Evolutionary conservation across 805 yeast species (phyloP).

Genomic region (Starmerella sp.): DNA sequence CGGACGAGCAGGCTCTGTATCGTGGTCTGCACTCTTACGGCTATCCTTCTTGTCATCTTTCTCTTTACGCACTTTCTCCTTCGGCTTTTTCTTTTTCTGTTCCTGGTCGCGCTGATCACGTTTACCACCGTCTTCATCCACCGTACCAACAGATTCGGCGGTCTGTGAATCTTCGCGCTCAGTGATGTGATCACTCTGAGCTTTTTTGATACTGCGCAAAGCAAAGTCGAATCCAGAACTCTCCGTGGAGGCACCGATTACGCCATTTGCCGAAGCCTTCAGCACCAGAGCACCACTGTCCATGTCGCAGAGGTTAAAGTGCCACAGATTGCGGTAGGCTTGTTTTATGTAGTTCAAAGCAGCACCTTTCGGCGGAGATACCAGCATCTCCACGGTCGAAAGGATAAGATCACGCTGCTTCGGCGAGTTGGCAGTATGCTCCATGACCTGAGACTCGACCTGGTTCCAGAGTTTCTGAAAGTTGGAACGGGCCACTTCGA

Average conservation of each 20-base stretch:
- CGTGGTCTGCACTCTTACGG: constrained; percentile 1
- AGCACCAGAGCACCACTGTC: constrained; percentile 40
- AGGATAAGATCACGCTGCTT: constrained; percentile 39
- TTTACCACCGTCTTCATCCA: not conserved
- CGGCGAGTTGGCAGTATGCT: constrained; percentile 33
- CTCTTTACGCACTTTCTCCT: constrained; percentile 1
- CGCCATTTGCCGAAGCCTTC: constrained; percentile 24
- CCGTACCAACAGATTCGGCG: not conserved
- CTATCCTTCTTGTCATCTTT: constrained; percentile 1
- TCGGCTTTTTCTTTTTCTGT: not conserved
- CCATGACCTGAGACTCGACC: constrained; percentile 5
- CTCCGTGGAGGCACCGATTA: not conserved
- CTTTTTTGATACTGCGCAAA: constrained; percentile 31
- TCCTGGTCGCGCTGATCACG: constrained; percentile 1
- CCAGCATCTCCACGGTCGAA: constrained; percentile 50
- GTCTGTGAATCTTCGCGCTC: not conserved
- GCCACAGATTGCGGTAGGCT: constrained; percentile 67
- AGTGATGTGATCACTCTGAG: not conserved
- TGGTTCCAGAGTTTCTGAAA: constrained; percentile 6
- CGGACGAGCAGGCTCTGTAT: constrained; percentile 20
- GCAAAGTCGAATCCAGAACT: constrained; percentile 49
- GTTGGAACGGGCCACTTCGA: constrained; percentile 2
- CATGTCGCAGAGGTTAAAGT: constrained; percentile 58
- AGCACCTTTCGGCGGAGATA: constrained; percentile 34
- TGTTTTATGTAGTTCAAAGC: constrained; percentile 22